These are phyloP conservation scores for Coemansia sp. DNA, from an alignment of 192 early-diverging fungal genomes.

Conservation along the genomic window DNA sequence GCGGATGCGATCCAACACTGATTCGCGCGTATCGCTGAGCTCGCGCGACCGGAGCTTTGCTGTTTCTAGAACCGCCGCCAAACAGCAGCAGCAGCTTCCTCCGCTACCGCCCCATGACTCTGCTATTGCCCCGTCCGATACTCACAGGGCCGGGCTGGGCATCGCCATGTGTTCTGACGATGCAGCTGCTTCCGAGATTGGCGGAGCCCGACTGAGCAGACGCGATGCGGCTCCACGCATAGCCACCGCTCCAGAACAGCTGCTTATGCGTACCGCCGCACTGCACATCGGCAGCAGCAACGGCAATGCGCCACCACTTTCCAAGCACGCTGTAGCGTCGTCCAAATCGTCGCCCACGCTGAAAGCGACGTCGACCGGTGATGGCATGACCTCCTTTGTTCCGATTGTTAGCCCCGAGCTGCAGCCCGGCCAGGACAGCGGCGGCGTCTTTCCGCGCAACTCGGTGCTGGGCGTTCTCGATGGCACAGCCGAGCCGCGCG, in stretches of 20 bases:
- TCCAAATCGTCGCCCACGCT: neutral
- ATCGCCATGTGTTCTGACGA: too few species aligned
- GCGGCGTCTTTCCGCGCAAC: too few species aligned
- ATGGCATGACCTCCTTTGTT: slow-evolving; percentile 11
- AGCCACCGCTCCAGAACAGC: neutral
- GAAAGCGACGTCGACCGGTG: neutral
- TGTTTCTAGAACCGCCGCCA: too few species aligned
- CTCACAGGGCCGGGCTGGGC: neutral
- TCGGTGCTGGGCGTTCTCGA: slow-evolving; percentile 46
- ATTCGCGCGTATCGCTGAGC: slow-evolving; percentile 40
- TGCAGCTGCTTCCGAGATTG: too few species aligned
- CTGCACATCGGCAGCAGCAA: neutral
- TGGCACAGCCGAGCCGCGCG: slow-evolving; percentile 45
- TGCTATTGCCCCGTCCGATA: too few species aligned
- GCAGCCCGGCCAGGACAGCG: too few species aligned
- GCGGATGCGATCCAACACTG: slow-evolving; percentile 47
- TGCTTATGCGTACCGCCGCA: neutral
- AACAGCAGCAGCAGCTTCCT: neutral
- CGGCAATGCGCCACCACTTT: neutral
- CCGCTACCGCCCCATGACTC: too few species aligned
- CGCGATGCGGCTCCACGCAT: neutral
- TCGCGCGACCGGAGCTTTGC: slow-evolving; percentile 14
- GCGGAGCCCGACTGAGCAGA: too few species aligned
- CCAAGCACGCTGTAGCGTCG: neutral
- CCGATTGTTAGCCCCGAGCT: slow-evolving; percentile 15